Evolutionary conservation across 2,329 filamentous ascomycete species (phyloP).

Genomic region (Microthyrium microscopicum): DNA sequence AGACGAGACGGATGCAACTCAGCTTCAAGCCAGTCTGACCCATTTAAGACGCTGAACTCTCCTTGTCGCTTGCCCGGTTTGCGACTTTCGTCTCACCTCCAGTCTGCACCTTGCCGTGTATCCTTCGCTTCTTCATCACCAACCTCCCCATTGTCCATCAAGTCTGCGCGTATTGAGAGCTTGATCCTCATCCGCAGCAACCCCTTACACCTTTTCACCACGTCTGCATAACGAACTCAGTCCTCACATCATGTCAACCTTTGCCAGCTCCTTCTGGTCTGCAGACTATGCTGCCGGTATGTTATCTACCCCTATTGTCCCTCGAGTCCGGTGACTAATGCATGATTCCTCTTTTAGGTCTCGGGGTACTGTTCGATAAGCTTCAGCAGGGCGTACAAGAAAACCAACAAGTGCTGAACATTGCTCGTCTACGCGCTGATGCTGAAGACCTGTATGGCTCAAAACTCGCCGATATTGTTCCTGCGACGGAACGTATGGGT

Average conservation of each 20-base stretch:
- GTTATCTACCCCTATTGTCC: constrained; percentile 14
- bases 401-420: constrained; percentile 81
- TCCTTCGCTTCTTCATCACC: too few relatives aligned
- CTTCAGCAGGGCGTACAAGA: constrained; percentile 91
- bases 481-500: constrained; percentile 62
- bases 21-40: too few relatives aligned
- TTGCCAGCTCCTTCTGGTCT: constrained; percentile 96
- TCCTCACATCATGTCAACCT: constrained; percentile 71
- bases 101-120: too few relatives aligned
- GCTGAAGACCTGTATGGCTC: constrained; percentile 82
- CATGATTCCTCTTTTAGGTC: constrained; percentile 30
- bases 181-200: too few relatives aligned
- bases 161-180: too few relatives aligned
- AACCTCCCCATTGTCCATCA: too few relatives aligned
- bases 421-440: constrained; percentile 87
- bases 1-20: too few relatives aligned
- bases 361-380: constrained; percentile 90
- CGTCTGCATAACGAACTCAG: not conserved
- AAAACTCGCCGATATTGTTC: constrained; percentile 64
- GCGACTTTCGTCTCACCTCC: too few relatives aligned
- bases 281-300: constrained; percentile 87
- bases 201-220: constrained; percentile 1
- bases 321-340: constrained; percentile 5
- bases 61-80: too few relatives aligned
- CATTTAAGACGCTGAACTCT: too few relatives aligned